phyloP scores from a whole-genome alignment of 2,329 filamentous ascomycete species.

The Colletotrichum plurivorum region DNA sequence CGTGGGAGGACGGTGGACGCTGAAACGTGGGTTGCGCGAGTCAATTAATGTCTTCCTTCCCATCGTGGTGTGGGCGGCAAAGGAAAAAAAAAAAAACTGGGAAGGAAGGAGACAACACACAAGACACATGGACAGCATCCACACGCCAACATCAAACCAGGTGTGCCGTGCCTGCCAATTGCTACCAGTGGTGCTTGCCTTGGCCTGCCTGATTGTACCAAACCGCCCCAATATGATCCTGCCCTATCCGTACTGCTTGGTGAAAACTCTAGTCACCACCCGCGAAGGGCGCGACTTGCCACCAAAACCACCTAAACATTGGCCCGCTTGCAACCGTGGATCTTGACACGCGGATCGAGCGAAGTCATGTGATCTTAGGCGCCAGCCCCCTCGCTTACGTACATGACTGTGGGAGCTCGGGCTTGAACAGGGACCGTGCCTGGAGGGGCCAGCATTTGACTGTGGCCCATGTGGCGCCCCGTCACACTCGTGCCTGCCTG shows the following conservation, averaged over 20 bases:
- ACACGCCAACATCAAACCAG: too few relatives aligned
- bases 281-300: constrained; percentile 42
- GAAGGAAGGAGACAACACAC: neutral
- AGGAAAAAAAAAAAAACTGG: constrained; percentile 7
- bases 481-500: neutral
- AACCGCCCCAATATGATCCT: neutral
- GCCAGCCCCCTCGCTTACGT: constrained; percentile 43
- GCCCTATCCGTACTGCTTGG: too few relatives aligned
- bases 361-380: constrained; percentile 56
- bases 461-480: constrained; percentile 15
- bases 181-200: too few relatives aligned
- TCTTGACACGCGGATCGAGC: constrained; percentile 50
- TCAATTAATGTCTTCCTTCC: constrained; percentile 26
- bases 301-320: constrained; percentile 30
- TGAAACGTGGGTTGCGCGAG: constrained; percentile 35
- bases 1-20: constrained; percentile 1
- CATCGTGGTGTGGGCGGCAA: constrained; percentile 7
- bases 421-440: constrained; percentile 31
- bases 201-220: neutral
- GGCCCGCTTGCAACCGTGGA: constrained; percentile 21
- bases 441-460: neutral
- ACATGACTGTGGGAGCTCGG: constrained; percentile 10
- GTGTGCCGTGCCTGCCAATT: too few relatives aligned
- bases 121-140: too few relatives aligned
- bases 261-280: neutral